Evolutionary conservation across 176 grass and related monocot species (phyloP).

Genomic region (Aegilops longissima): DNA sequence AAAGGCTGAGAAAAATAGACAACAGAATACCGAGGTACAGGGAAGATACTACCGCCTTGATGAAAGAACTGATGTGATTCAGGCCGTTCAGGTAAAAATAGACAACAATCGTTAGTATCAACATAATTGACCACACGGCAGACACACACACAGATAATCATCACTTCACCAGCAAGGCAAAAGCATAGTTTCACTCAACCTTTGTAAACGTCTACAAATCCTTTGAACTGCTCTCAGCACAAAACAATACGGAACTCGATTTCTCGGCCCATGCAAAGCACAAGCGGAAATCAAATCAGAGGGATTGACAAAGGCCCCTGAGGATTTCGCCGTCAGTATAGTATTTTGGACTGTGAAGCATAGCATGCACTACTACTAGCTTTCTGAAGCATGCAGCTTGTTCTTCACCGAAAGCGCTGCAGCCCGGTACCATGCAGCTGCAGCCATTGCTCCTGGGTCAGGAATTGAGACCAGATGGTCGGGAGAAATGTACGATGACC

Average conservation of each 20-base stretch:
- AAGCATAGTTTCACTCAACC: slow-evolving; percentile 23
- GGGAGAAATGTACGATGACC: slow-evolving; percentile 76
- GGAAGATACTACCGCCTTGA: background rate
- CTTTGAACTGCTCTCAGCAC: slow-evolving; percentile 28
- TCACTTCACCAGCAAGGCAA: slow-evolving; percentile 8
- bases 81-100: slow-evolving; percentile 22
- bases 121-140: background rate
- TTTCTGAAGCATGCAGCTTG: slow-evolving; percentile 45
- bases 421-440: slow-evolving; percentile 74
- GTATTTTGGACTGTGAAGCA: slow-evolving; percentile 30
- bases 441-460: slow-evolving; percentile 95
- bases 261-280: slow-evolving; percentile 90
- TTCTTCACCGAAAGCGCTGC: slow-evolving; percentile 60
- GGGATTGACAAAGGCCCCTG: slow-evolving; percentile 43
- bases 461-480: slow-evolving; percentile 68
- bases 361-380: slow-evolving; percentile 13
- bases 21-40: background rate
- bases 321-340: slow-evolving; percentile 33
- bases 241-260: slow-evolving; percentile 37
- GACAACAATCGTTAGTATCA: background rate
- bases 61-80: background rate
- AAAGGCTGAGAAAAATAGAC: too few species aligned
- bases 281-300: slow-evolving; percentile 72
- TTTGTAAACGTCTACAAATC: slow-evolving; percentile 36
- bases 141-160: background rate